Base-by-base conservation (phyloP, 768 basidiomycete genomes). In the Xanthoconium purpureum region DNA sequence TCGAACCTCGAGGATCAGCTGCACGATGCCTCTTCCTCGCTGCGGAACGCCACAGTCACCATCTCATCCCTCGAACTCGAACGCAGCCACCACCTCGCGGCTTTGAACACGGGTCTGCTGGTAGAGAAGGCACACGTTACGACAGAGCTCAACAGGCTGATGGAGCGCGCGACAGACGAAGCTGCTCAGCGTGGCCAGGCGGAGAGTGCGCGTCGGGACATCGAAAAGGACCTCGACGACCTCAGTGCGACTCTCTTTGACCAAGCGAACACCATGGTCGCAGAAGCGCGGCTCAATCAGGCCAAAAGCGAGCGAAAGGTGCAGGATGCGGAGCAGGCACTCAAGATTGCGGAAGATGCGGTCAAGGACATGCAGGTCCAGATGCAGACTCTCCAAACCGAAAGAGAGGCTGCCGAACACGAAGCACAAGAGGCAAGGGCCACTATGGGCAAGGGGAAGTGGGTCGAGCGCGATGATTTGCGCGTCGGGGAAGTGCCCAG, bases 231-330 rank as follows among this genome's bases (percentile, higher is more conserved):
- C 58, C 77, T 99, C 49, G 94, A 97, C 68, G 92, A 96, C 70
- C 85, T 99, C 58, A 94, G 94, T 59, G 93, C 94, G 15, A 82
- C 76, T 47, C 77, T 99, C 17, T 99, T 99, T 66, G 82, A 84
- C 50, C 89, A 97, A 73, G 96, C 96, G 7, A 98, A 99, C 70
- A 87, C 81, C 7, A 99, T 99, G 97, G 96, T 98, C n/a, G 93
- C 91, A 0, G 89, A 93, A 68, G 96, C 95, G 20, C 82, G 94
- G 15, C 80, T 85, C 57, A 75, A 70, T 15, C 75, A 79, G 36
- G 85, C 88, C 5, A 75, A 69, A 58, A 87, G 89, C 77, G 81
- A 94, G 66, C 79, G 85, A 40, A 89, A 91, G 65, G 84, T 88
- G 2, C 81, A 83, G 56, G 84, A 85, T 33, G 85, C 91, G 12